Evolutionary conservation across 805 yeast genomes (phyloP), one percentile per base, ranked within the genome.

Genomic region (Yarrowia sp.): DNA sequence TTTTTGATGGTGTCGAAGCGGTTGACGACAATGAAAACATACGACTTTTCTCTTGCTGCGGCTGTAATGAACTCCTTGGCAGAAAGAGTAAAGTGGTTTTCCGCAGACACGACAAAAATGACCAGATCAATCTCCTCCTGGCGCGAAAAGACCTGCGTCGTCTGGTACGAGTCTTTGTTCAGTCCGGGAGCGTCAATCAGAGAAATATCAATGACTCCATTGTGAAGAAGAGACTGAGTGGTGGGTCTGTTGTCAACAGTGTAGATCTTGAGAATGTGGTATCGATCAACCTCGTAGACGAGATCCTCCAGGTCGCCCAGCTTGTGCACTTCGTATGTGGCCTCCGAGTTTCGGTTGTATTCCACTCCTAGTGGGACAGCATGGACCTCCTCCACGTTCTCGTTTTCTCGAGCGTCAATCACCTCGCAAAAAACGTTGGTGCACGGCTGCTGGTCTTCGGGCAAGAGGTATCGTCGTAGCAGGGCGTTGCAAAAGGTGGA

Each of bases 391-490:
- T 96, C 98, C 16, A 85, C 71, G 17, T 87, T 84, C 43, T 81
- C 78, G 72, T 93, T 93, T 48, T 86, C 89, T 21, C 85, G 78
- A 11, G 92, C 90, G 74, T 95, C 97, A 30, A 90, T 79, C 8
- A 96, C 93, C 76, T 96, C 99, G 74, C 97, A 92, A 71, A 96
- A 96, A 0, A 95, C 97, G 67, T 90, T 87, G 0, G 99, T 95
- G 71, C 98, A 92, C 2, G 99, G 99, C 73, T 95, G 96, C 72
- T 95, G 99, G 75, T 95, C 99, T 71, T 89, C 96, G 0, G 99
- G 99, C 54, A 95, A 77, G 2, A 95, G 76, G 58, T 85, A 83
- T 61, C 95, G 82, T 69, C 92, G 81, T 66, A 95, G 77, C 43
- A 95, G 78, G 1, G 97, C 93, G 73, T 95, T 95, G 76, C 99